Evolutionary conservation across 1,284 basidiomycete genomes (phyloP).

Genomic region (Cystobasidiaceae sp.): DNA sequence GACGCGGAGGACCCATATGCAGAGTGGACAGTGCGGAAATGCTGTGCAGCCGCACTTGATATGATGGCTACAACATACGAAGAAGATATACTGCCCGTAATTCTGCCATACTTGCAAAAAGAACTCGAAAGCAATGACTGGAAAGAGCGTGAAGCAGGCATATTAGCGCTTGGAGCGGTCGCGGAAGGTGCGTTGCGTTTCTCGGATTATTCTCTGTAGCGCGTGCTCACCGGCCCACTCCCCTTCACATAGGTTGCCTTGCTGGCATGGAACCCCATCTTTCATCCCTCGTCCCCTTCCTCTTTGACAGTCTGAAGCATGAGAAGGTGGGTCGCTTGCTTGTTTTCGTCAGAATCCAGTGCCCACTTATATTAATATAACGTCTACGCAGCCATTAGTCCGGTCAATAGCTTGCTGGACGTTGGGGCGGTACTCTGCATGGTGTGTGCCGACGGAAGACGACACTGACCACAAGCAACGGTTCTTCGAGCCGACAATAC

Average conservation of each 20-base stretch:
- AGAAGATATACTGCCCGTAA: slow-evolving; percentile 75
- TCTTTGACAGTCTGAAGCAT: slow-evolving; percentile 84
- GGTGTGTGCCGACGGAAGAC: slow-evolving; percentile 75
- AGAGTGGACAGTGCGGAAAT: slow-evolving; percentile 98
- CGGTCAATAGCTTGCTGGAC: slow-evolving; percentile 99
- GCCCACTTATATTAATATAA: too few species aligned
- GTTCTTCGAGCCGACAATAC: slow-evolving; percentile 95
- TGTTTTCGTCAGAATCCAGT: background rate
- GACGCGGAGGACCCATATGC: slow-evolving; percentile 96
- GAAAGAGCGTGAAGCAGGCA: slow-evolving; percentile 91
- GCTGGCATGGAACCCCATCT: slow-evolving; percentile 92
- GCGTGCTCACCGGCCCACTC: background rate
- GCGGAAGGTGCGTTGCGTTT: slow-evolving; percentile 89
- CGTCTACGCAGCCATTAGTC: slow-evolving; percentile 69
- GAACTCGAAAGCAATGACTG: slow-evolving; percentile 91
- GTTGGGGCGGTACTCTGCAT: slow-evolving; percentile 93
- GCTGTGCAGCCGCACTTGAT: slow-evolving; percentile 93
- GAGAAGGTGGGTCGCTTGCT: slow-evolving; percentile 61
- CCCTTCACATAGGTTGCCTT: slow-evolving; percentile 81
- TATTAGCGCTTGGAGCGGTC: slow-evolving; percentile 93
- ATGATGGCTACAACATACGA: slow-evolving; percentile 92
- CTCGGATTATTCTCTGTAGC: background rate
- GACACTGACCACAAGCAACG: slow-evolving; percentile 78
- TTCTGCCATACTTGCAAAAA: slow-evolving; percentile 84
- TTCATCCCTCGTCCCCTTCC: slow-evolving; percentile 82